A percentile compares a stretch with the other conserved stretches of the same genome.
phyloP scores from a whole-genome alignment of 2,329 filamentous ascomycete genomes.

The Xylariaceae sp. region DNA sequence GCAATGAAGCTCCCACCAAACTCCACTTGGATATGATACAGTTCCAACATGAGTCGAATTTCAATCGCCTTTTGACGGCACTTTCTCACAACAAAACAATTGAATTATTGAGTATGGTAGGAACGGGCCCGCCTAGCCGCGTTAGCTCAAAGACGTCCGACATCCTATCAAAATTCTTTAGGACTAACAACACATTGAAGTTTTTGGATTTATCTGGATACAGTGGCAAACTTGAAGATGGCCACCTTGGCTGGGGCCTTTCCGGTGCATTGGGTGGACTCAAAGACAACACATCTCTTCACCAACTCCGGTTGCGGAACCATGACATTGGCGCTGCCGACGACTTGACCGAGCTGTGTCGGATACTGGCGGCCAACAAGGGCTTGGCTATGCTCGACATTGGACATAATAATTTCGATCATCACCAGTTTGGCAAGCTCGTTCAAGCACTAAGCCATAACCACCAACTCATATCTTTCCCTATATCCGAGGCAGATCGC shows the following conservation, averaged over 20 bases:
- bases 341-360: conserved; percentile 52
- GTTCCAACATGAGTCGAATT: conserved; percentile 59
- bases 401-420: conserved; percentile 61
- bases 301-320: conserved; percentile 62
- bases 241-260: conserved; percentile 60
- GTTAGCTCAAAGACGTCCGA: conserved; percentile 55
- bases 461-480: conserved; percentile 42
- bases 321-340: conserved; percentile 58
- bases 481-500: conserved; percentile 35
- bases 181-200: conserved; percentile 57
- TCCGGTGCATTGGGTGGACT: conserved; percentile 57
- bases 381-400: conserved; percentile 61
- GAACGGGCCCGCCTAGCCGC: conserved; percentile 57
- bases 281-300: conserved; percentile 51
- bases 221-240: conserved; percentile 63
- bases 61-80: conserved; percentile 57
- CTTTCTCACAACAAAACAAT: conserved; percentile 59
- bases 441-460: conserved; percentile 40
- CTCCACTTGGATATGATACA: conserved; percentile 65
- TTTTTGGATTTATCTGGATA: conserved; percentile 64
- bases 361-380: conserved; percentile 56
- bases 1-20: conserved; percentile 56
- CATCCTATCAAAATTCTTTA: conserved; percentile 58
- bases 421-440: conserved; percentile 40
- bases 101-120: conserved; percentile 59